Percentiles rank a stretch among this genome's conserved stretches.
These are phyloP conservation scores for Aegle marmelos DNA, from an alignment of 345 rosid species.

Conservation along the genomic window DNA sequence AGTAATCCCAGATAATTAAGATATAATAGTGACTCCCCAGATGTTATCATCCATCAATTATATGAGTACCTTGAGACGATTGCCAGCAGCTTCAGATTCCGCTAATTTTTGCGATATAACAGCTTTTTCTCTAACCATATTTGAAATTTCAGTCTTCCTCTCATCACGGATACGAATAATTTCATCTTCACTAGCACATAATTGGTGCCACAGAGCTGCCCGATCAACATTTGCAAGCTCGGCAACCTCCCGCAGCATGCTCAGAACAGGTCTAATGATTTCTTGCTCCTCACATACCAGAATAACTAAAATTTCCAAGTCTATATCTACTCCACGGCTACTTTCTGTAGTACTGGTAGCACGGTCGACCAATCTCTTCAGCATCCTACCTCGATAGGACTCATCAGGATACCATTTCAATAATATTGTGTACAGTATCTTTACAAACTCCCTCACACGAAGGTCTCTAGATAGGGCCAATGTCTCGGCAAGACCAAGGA, in stretches of 20 bases:
- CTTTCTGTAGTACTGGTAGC: constrained; percentile 65
- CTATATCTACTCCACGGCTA: constrained; percentile 60
- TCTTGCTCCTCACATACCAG: constrained; percentile 86
- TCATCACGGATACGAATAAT: constrained; percentile 68
- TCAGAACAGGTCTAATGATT: constrained; percentile 60
- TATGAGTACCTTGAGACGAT: constrained; percentile 69
- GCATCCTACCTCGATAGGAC: constrained; percentile 67
- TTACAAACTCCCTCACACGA: constrained; percentile 77
- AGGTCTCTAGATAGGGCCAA: constrained; percentile 71
- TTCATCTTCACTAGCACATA: constrained; percentile 79
- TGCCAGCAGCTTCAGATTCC: constrained; percentile 72
- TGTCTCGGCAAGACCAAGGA: constrained; percentile 93
- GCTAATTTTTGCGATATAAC: constrained; percentile 59
- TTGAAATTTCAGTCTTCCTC: constrained; percentile 61
- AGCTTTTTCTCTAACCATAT: constrained; percentile 64
- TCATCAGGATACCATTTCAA: constrained; percentile 86
- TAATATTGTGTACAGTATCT: constrained; percentile 72
- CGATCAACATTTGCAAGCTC: constrained; percentile 92
- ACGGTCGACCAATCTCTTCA: constrained; percentile 87
- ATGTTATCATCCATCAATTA: constrained; percentile 17
- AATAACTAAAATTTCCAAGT: constrained; percentile 77
- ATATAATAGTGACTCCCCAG: constrained; percentile 8
- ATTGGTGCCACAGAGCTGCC: constrained; percentile 91
- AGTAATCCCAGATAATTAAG: not conserved
- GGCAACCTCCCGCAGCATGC: constrained; percentile 85